These are phyloP conservation scores for Suhomyces faveliae DNA, from an alignment of 805 yeast genomes.

Conservation along the genomic window DNA sequence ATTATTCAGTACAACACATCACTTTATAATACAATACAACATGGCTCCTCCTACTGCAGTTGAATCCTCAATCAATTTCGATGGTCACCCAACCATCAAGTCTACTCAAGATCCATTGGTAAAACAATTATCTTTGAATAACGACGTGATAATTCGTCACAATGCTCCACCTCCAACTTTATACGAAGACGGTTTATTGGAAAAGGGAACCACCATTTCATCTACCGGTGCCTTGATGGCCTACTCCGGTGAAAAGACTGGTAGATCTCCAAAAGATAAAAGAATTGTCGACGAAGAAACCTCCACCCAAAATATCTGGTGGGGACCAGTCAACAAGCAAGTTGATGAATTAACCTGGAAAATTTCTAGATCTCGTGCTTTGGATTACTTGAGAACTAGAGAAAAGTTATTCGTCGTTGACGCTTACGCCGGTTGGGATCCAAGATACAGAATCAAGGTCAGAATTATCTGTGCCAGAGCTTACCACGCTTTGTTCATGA, in stretches of 20 bases:
- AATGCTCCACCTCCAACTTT: conserved; percentile 90
- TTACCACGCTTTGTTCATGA: conserved; percentile 96
- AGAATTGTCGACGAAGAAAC: conserved; percentile 94
- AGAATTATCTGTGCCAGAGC: conserved; percentile 98
- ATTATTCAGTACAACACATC: neutral
- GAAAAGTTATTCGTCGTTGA: conserved; percentile 92
- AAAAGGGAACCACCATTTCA: conserved; percentile 86
- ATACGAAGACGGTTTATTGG: conserved; percentile 91
- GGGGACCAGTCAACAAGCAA: conserved; percentile 99
- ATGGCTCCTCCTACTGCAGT: conserved; percentile 48
- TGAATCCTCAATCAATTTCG: conserved; percentile 44
- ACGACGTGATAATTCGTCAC: conserved; percentile 72
- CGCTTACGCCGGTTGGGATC: conserved; percentile 99
- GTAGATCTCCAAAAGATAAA: conserved; percentile 97
- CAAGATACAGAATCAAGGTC: conserved; percentile 92
- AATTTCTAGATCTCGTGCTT: conserved; percentile 93
- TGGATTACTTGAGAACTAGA: conserved; percentile 94
- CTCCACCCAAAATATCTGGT: conserved; percentile 85
- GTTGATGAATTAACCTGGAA: conserved; percentile 93
- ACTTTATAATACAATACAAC: conserved; percentile 5
- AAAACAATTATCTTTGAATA: conserved; percentile 46
- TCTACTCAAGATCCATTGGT: conserved; percentile 42
- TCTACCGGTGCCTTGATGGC: conserved; percentile 95
- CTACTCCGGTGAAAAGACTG: conserved; percentile 92
- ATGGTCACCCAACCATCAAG: conserved; percentile 39